Percentiles rank a stretch among this genome's conserved stretches.
Evolutionary conservation across 2,329 filamentous ascomycete genomes (phyloP).

Genomic region (Dactylellina leptospora): DNA sequence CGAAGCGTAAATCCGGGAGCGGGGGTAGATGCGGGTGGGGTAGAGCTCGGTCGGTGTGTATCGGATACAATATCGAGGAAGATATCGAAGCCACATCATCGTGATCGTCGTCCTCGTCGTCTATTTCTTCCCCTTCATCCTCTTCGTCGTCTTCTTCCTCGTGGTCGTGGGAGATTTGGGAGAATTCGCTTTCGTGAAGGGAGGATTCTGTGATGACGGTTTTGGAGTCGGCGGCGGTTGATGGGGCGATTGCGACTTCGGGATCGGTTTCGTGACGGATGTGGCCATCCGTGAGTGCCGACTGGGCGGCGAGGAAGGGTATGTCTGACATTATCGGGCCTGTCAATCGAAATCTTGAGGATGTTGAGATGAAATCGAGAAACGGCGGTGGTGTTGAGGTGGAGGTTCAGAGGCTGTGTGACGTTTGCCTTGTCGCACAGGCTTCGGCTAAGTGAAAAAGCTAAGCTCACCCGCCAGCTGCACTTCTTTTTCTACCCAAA

Average conservation of each 20-base stretch:
- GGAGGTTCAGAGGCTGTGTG: slow-evolving; percentile 1
- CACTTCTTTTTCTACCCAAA: background rate
- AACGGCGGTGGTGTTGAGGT: slow-evolving; percentile 1
- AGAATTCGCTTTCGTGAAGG: slow-evolving; percentile 37
- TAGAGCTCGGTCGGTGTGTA: slow-evolving; percentile 58
- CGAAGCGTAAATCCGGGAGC: slow-evolving; percentile 85
- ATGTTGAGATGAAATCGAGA: slow-evolving; percentile 4
- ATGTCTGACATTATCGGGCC: slow-evolving; percentile 38
- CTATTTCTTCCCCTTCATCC: slow-evolving; percentile 16
- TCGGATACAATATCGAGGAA: slow-evolving; percentile 69
- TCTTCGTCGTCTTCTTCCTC: slow-evolving; percentile 29
- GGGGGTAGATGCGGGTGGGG: slow-evolving; percentile 74
- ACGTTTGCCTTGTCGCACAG: slow-evolving; percentile 9
- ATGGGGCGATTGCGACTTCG: slow-evolving; percentile 44
- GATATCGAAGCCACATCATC: slow-evolving; percentile 74
- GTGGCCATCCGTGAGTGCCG: slow-evolving; percentile 41
- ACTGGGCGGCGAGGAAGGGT: slow-evolving; percentile 29
- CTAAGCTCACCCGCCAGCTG: background rate
- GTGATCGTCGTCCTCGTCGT: slow-evolving; percentile 63
- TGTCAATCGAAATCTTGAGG: background rate
- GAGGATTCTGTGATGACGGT: slow-evolving; percentile 22
- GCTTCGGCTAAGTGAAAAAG: background rate
- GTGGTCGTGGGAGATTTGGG: slow-evolving; percentile 22
- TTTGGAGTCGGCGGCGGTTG: slow-evolving; percentile 46
- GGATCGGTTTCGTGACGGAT: slow-evolving; percentile 31